Evolutionary conservation across 768 basidiomycete species (phyloP), one percentile per base, ranked within the genome.

Genomic region (Auricularia sp.): DNA sequence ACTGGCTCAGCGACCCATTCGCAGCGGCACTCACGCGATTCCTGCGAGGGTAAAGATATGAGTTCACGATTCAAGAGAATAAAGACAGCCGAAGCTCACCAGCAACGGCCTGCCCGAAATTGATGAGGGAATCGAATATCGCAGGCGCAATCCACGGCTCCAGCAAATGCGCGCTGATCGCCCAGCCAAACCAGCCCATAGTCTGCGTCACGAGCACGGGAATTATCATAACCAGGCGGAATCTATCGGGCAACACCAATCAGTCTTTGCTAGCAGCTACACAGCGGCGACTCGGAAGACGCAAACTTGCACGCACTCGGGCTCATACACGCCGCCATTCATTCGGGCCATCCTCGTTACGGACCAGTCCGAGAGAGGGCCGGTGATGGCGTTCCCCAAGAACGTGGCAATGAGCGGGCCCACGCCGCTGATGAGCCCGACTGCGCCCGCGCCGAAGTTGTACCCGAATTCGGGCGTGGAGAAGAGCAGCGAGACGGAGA

Each of bases 401-500:
- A 42, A 42, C 8, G 1, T 42, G 8, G 64, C 65, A 8, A 66
- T 68, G 65, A 69, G 62, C 2, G 67, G 68, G 16, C 69, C 68
- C 51, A 70, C 65, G 7, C 65, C 66, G 14, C 66, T 65, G 36
- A 67, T 64, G n/a, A 67, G 65, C 4, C 69, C 69, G 18, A 67
- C 66, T 21, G 63, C 39, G 3, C 66, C 63, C 3, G 69, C 64
- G 39, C 33, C 36, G 63, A 70, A 68, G 54, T 56, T 29, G 61
- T 68, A 68, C 23, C 65, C 65, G 36, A 34, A 66, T 11, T 64
- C 58, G 3, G 69, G 66, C 21, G 54, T 61, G 8, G 61, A 69
- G 58, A 70, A 68, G 36, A 70, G 61, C 43, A 70, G 61, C 3
- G 68, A 68, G 23, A 65, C 60, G 10, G 64, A 62, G 61, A 70